phyloP scores from a whole-genome alignment of 306 rosid species.

The Lagenaria siceraria region DNA sequence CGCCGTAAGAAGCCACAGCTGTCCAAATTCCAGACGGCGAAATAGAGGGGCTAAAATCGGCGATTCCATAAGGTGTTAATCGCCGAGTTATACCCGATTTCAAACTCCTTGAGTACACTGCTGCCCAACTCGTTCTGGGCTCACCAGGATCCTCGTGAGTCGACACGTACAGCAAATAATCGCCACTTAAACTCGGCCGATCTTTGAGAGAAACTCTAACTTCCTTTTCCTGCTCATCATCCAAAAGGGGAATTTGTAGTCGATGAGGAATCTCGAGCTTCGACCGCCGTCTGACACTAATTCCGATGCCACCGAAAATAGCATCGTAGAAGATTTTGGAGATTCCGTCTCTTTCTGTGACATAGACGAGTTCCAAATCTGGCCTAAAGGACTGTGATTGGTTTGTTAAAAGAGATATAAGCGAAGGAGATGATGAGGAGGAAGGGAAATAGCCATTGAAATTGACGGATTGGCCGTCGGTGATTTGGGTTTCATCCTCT shows the following conservation, averaged over 20 bases:
- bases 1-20: slow-evolving; percentile 77
- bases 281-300: slow-evolving; percentile 16
- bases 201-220: slow-evolving; percentile 49
- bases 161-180: slow-evolving; percentile 47
- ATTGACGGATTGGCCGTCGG: slow-evolving; percentile 66
- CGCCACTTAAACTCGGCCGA: slow-evolving; percentile 42
- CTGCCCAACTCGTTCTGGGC: slow-evolving; percentile 59
- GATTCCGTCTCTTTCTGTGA: slow-evolving; percentile 54
- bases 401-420: slow-evolving; percentile 20
- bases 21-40: slow-evolving; percentile 72
- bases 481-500: slow-evolving; percentile 33
- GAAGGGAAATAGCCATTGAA: slow-evolving; percentile 78
- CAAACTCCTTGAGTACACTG: slow-evolving; percentile 65
- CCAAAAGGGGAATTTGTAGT: slow-evolving; percentile 47
- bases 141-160: slow-evolving; percentile 52
- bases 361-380: slow-evolving; percentile 42
- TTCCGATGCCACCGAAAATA: slow-evolving; percentile 7
- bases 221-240: not conserved
- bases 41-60: slow-evolving; percentile 76
- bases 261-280: slow-evolving; percentile 30
- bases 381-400: slow-evolving; percentile 10
- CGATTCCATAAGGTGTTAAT: slow-evolving; percentile 53
- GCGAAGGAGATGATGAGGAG: slow-evolving; percentile 9
- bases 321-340: slow-evolving; percentile 51
- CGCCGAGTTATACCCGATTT: slow-evolving; percentile 48